phyloP scores from a whole-genome alignment of 1,284 basidiomycete genomes.

The Schizophyllum commune region DNA sequence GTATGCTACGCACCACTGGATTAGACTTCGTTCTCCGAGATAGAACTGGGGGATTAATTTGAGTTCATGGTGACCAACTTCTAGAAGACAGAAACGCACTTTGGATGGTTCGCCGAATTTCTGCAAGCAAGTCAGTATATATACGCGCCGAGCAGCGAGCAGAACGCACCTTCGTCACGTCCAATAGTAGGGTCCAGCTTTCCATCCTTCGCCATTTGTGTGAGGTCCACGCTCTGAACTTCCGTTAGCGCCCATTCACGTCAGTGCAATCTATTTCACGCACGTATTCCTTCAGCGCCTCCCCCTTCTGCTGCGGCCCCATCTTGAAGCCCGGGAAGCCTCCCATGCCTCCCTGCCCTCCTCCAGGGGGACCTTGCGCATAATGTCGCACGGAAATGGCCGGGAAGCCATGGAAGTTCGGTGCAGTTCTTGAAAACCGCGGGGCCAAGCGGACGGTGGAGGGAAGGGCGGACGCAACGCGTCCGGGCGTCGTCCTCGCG shows the following conservation, averaged over 20 bases:
- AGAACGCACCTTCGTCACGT: conserved; percentile 62
- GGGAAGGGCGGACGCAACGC: background rate
- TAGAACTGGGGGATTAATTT: conserved; percentile 39
- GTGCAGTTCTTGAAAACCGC: background rate
- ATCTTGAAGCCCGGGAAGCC: conserved; percentile 53
- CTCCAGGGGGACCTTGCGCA: conserved; percentile 25
- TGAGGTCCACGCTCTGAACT: conserved; percentile 71
- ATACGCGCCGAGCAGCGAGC: conserved; percentile 1
- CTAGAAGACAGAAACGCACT: conserved; percentile 39
- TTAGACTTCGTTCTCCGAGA: conserved; percentile 83
- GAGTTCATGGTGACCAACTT: conserved; percentile 6
- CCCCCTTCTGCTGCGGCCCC: conserved; percentile 58
- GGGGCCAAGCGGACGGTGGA: background rate
- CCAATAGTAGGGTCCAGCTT: conserved; percentile 90
- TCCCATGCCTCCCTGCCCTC: conserved; percentile 25
- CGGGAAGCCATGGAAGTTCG: background rate
- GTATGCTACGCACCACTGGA: conserved; percentile 55
- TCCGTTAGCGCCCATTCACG: background rate
- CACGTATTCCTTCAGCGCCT: conserved; percentile 79
- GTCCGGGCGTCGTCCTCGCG: background rate
- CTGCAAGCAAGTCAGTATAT: conserved; percentile 27
- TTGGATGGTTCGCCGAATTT: conserved; percentile 87
- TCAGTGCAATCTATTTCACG: conserved; percentile 19
- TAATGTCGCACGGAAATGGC: conserved; percentile 15
- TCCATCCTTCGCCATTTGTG: conserved; percentile 74